Evolutionary conservation across 2,329 filamentous ascomycete genomes (phyloP), one percentile per base, ranked within the genome.

Genomic region (Penicillium sp.): DNA sequence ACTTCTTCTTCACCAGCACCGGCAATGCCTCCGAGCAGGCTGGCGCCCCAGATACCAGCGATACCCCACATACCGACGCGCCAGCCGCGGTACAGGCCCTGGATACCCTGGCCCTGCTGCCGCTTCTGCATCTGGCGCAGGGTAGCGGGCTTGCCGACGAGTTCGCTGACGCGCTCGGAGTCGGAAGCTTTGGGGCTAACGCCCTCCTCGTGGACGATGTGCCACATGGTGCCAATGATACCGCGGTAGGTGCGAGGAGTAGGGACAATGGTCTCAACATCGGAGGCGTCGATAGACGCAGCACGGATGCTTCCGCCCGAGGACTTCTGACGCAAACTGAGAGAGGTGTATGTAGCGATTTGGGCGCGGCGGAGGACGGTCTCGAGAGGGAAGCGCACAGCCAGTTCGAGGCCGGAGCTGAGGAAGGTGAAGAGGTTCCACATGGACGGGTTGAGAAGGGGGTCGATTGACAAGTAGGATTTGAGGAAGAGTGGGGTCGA

Each of bases 351-450:
- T 1, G 90, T 84, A 1, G 86, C 79, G 53, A 94, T 87, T 71
- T 99, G 94, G 5, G 90, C 92, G 53, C 94, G 84, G 43, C 94
- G 86, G 7, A 97, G 81, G 14, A 96, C 88, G 0, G 92, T 97
- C 73, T 99, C 94, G 4, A 97, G 78, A 0, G 94, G 94, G 11
- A 97, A 83, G 65, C 92, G 92, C 60, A 96, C 73, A 63, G 94
- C 88, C 28, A 97, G 82, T 44, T 95, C 92, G 2, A 85, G 79
- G 0, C 86, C 85, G 2, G 89, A 91, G 13, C 89, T 85, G 60
- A 89, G 79, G 73, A 97, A 96, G 47, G 89, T 89, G 65, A 85
- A 84, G 41, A 96, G 69, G 18, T 87, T 90, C 77, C 95, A 97
- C 13, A 88, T 82, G 39, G 85, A 85, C 0, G 94, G 92, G 5